Evolutionary conservation across 2,329 filamentous ascomycete species (phyloP), one percentile per base, ranked within the genome.

Genomic region (Knoxdaviesia capensis): DNA sequence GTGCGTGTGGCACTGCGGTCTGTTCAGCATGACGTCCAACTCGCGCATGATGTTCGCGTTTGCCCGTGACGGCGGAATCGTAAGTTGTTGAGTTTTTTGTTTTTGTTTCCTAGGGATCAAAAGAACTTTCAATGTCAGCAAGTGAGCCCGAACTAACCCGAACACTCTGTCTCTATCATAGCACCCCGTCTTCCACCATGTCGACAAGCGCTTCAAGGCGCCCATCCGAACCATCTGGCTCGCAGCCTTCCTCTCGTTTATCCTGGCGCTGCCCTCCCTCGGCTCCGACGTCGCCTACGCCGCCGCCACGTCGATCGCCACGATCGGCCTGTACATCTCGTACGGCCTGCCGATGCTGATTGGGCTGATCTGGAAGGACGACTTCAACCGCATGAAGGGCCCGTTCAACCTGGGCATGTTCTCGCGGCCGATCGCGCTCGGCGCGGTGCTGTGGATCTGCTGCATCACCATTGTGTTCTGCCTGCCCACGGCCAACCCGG

Each of bases 41-140:
- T 65, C 61, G 35, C 59, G 69, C 30, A 74, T 73, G 69, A 73
- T 73, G 66, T 74, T 71, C 48, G 68, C 68, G 1, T 73, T 74
- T 48, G 59, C 64, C 0, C 60, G 69, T 10, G 69, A 74, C 48
- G 59, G 65, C n/a, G 69, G 68, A 11, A 65, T 74, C 46, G 54
- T 57, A 42, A 51, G 58, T 51, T 7, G 33, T 35, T 11, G 7
- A 34, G 30, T 4, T 31, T 36, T 7, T 11, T 36, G 9, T 30
- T 42, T n/a, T 10, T 6, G n/a, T 9, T 37, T 48, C 10, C 31
- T 10, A 30, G 37, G 20, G 9, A 30, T 6, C 9, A 30, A 7
- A 32, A 31, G 8, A 37, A 9, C 7, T 30, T 29, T 34, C 7
- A n/a, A n/a, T 29, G 38, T 39, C 34, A 20, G 38, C 28, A 33